Percentiles rank a stretch among this genome's conserved stretches.
phyloP scores from a whole-genome alignment of 73 alveolate genomes.

The Tetrahymena malaccensis region DNA sequence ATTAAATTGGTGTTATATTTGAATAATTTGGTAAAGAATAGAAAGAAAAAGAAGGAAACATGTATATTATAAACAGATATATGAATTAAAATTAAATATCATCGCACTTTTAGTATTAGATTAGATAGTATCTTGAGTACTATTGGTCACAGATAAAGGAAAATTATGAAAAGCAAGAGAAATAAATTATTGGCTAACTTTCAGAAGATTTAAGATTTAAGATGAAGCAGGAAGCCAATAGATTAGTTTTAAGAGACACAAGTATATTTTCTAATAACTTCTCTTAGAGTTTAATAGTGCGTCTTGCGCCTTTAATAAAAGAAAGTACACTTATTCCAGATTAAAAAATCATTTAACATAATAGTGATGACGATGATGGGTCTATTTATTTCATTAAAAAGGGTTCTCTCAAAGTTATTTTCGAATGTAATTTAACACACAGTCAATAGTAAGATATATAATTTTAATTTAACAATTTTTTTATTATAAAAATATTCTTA shows the following conservation, averaged over 20 bases:
- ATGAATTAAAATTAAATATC: slow-evolving; percentile 56
- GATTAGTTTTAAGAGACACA: background rate
- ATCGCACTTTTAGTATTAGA: slow-evolving; percentile 46
- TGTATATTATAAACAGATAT: slow-evolving; percentile 48
- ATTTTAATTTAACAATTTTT: no score
- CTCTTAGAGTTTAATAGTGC: background rate
- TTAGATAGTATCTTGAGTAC: slow-evolving; percentile 62
- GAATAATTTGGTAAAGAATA: background rate
- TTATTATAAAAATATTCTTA: no score
- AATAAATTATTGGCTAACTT: slow-evolving; percentile 3
- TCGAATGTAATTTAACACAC: background rate
- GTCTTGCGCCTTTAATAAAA: background rate
- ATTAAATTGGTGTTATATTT: background rate
- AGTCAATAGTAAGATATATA: no score
- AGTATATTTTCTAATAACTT: slow-evolving; percentile 5
- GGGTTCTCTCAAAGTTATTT: slow-evolving; percentile 9
- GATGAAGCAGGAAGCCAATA: slow-evolving; percentile 12
- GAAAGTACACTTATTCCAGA: slow-evolving; percentile 32
- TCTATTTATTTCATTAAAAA: slow-evolving; percentile 16
- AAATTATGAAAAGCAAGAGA: slow-evolving; percentile 26
- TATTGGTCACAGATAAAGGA: slow-evolving; percentile 21
- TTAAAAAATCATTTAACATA: background rate
- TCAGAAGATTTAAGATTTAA: slow-evolving; percentile 11
- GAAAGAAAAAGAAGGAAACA: slow-evolving; percentile 46
- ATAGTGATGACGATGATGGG: slow-evolving; percentile 15